Evolutionary conservation across 1,284 basidiomycete species (phyloP).

Genomic region (Ganoderma lucidum): DNA sequence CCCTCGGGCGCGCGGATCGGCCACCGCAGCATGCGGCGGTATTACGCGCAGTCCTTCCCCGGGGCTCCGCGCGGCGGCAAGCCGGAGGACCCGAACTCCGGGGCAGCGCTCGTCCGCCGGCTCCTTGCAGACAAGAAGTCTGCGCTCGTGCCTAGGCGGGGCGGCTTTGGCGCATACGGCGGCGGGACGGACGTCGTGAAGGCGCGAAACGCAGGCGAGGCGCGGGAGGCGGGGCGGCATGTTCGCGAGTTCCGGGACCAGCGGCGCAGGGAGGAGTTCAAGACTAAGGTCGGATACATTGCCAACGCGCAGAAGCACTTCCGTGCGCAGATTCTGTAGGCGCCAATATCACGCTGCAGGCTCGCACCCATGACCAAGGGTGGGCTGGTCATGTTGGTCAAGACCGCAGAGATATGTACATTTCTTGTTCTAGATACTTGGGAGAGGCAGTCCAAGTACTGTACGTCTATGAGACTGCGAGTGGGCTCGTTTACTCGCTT

Average conservation of each 20-base stretch:
- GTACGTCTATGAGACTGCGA: no score
- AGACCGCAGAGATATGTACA: no score
- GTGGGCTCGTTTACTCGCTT: no score
- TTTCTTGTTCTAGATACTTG: no score
- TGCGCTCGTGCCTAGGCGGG: slow-evolving; percentile 84
- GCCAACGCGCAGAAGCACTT: slow-evolving; percentile 94
- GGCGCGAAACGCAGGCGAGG: slow-evolving; percentile 95
- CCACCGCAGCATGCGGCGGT: slow-evolving; percentile 87
- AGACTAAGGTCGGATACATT: slow-evolving; percentile 80
- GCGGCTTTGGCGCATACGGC: slow-evolving; percentile 88
- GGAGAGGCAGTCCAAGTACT: no score
- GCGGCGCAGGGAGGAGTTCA: slow-evolving; percentile 82
- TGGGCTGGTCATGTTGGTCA: no score
- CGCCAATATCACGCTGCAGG: no score
- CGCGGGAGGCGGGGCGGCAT: slow-evolving; percentile 90
- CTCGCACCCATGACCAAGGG: no score
- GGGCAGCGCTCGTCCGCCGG: slow-evolving; percentile 76
- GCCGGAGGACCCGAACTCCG: slow-evolving; percentile 70
- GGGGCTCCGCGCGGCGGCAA: slow-evolving; percentile 45
- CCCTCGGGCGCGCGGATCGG: slow-evolving; percentile 94
- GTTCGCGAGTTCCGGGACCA: slow-evolving; percentile 88
- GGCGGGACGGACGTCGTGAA: slow-evolving; percentile 83
- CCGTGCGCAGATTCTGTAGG: slow-evolving; percentile 56
- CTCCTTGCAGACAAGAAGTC: slow-evolving; percentile 84
- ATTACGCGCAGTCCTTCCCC: slow-evolving; percentile 87